Conservation (phyloP, 2,329 filamentous ascomycete genomes). For the Cercospora sp. region DNA sequence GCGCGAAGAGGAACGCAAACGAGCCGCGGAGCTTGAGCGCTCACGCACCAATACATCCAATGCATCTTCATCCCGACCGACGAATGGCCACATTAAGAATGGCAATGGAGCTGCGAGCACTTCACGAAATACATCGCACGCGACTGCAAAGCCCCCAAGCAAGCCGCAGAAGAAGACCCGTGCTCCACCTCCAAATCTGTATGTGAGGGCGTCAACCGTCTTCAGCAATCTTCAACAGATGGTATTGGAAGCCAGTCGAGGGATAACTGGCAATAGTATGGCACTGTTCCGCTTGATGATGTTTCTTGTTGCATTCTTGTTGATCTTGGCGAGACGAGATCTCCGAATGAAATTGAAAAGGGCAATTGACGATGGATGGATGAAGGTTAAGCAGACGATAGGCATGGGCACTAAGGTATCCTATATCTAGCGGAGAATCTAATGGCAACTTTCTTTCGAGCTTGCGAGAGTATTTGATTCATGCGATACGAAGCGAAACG, state of each 20-base stretch:
- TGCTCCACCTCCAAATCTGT: slow-evolving; percentile 25
- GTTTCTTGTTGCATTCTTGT: slow-evolving; percentile 75
- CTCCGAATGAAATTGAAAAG: slow-evolving; percentile 72
- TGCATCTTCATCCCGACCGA: slow-evolving; percentile 5
- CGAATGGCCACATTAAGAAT: slow-evolving; percentile 15
- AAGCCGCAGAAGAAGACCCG: slow-evolving; percentile 27
- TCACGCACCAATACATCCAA: slow-evolving; percentile 17
- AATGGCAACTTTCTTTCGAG: not conserved
- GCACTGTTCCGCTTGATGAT: slow-evolving; percentile 64
- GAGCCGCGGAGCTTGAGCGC: slow-evolving; percentile 32
- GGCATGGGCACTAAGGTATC: slow-evolving; percentile 98
- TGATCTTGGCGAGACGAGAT: slow-evolving; percentile 73
- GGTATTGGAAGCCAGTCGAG: slow-evolving; percentile 45
- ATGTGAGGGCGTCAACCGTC: slow-evolving; percentile 31
- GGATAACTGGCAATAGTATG: slow-evolving; percentile 55
- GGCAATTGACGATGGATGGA: slow-evolving; percentile 70
- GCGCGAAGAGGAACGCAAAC: slow-evolving; percentile 37
- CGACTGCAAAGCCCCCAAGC: slow-evolving; percentile 22
- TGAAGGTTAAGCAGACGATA: slow-evolving; percentile 77
- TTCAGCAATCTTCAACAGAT: slow-evolving; percentile 50
- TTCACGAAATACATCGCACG: slow-evolving; percentile 15
- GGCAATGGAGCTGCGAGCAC: slow-evolving; percentile 3
- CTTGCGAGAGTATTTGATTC: not conserved
- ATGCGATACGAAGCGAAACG: not conserved
- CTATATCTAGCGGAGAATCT: slow-evolving; percentile 65